A percentile compares a stretch with the other conserved stretches of the same genome.
These are phyloP conservation scores for Cercospora citrullina DNA, from an alignment of 2,329 filamentous ascomycete species.

Conservation along the genomic window DNA sequence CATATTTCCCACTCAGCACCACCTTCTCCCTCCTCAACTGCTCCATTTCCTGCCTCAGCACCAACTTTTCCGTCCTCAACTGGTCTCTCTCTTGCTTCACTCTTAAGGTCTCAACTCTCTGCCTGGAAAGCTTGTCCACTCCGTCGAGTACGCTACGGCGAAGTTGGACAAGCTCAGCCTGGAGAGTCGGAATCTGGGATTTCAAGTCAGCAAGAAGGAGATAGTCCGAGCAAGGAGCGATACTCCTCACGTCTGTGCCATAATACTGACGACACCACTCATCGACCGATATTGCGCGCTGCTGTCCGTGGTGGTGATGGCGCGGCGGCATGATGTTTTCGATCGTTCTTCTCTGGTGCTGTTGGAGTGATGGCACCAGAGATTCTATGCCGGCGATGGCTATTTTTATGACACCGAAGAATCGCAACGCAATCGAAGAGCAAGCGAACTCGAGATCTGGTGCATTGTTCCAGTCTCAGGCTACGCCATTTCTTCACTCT, in stretches of 20 bases:
- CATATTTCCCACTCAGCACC: not conserved
- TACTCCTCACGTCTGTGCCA: constrained; percentile 19
- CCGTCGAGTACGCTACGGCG: constrained; percentile 15
- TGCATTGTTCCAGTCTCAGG: not conserved
- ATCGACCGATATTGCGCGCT: constrained; percentile 13
- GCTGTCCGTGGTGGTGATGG: not conserved
- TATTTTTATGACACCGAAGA: not conserved
- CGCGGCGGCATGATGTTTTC: not conserved
- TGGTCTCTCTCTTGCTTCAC: constrained; percentile 9
- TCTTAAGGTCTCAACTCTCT: not conserved
- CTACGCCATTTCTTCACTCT: not conserved
- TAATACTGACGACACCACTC: constrained; percentile 21
- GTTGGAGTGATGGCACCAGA: not conserved
- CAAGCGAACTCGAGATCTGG: not conserved
- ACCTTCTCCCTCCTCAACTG: constrained; percentile 10
- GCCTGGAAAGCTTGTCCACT: constrained; percentile 1
- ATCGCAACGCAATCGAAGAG: not conserved
- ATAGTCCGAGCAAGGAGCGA: not conserved
- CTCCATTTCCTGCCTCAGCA: constrained; percentile 10
- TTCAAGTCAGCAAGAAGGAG: not conserved
- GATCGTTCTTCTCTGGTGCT: not conserved
- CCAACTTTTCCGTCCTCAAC: not conserved
- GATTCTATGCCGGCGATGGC: not conserved
- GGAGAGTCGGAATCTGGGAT: constrained; percentile 23
- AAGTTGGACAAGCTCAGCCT: constrained; percentile 18